A percentile compares a stretch with the other conserved stretches of the same genome.
phyloP scores from a whole-genome alignment of 768 basidiomycete species.

The Termitomyces sp. region DNA sequence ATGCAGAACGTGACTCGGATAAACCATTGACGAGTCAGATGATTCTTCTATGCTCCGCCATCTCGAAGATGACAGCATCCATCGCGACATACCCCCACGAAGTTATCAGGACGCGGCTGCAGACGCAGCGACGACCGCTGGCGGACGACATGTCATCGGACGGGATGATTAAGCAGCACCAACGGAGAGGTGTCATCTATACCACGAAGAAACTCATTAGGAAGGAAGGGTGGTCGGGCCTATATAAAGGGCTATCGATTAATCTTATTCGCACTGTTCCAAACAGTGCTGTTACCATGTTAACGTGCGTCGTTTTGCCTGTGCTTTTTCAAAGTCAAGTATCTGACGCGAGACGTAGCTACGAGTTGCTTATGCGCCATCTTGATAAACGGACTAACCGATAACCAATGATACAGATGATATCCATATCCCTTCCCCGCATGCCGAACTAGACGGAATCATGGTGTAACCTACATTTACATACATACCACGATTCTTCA shows the following conservation, averaged over 20 bases:
- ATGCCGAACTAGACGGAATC: not conserved
- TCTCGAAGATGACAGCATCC: slow-evolving; percentile 94
- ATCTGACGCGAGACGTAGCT: slow-evolving; percentile 25
- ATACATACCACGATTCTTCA: not conserved
- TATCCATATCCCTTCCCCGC: not conserved
- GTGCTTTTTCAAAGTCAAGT: not conserved
- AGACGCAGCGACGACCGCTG: slow-evolving; percentile 74
- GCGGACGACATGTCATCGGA: slow-evolving; percentile 56
- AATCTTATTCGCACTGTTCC: slow-evolving; percentile 95
- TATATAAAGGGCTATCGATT: slow-evolving; percentile 93
- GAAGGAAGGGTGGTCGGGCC: slow-evolving; percentile 84
- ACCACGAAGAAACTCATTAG: slow-evolving; percentile 69
- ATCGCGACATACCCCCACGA: slow-evolving; percentile 97
- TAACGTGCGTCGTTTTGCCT: slow-evolving; percentile 61
- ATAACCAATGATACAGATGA: slow-evolving; percentile 4
- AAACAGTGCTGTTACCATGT: slow-evolving; percentile 92
- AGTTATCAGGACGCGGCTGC: slow-evolving; percentile 95
- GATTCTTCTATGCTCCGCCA: slow-evolving; percentile 88
- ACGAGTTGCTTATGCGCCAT: slow-evolving; percentile 54
- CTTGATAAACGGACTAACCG: slow-evolving; percentile 32
- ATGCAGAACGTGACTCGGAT: slow-evolving; percentile 41
- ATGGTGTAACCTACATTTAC: not conserved
- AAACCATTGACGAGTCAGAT: slow-evolving; percentile 51
- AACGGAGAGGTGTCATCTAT: slow-evolving; percentile 64
- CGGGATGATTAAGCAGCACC: slow-evolving; percentile 55